These are phyloP conservation scores for Rhodomyrtus psidioides DNA, from an alignment of 441 rosid genomes.

Conservation along the genomic window DNA sequence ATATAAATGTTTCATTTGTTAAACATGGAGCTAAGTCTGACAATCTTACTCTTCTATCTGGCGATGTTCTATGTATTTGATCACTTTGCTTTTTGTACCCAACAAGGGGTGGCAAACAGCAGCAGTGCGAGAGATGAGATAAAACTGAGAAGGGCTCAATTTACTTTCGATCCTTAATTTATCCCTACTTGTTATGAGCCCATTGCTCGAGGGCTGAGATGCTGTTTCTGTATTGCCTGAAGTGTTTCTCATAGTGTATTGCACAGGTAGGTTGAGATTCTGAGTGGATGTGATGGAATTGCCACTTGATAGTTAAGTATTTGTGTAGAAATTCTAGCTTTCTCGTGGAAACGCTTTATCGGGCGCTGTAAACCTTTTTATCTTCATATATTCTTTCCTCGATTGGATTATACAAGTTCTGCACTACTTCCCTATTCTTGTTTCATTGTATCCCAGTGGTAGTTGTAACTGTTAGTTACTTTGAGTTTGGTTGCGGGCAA, in stretches of 20 bases:
- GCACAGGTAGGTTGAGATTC: not conserved
- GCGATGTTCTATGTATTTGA: not conserved
- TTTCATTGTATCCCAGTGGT: not conserved
- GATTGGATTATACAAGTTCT: not conserved
- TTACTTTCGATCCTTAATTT: not conserved
- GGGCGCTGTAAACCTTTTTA: not conserved
- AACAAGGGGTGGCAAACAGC: not conserved
- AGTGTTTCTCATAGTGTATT: not conserved
- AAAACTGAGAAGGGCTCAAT: not conserved
- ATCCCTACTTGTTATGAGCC: not conserved
- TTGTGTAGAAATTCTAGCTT: not conserved
- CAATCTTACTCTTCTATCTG: not conserved
- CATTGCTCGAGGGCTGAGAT: not conserved
- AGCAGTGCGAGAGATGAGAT: not conserved
- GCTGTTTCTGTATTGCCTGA: not conserved
- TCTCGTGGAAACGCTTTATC: not conserved
- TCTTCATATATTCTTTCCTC: not conserved
- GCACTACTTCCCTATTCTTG: not conserved
- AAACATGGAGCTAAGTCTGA: not conserved
- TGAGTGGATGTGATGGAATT: not conserved
- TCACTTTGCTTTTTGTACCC: not conserved
- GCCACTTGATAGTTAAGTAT: not conserved
- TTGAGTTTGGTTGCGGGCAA: not conserved
- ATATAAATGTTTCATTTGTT: not conserved
- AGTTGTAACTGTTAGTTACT: not conserved